These are phyloP conservation scores for Periglandula ipomoeae DNA, from an alignment of 2,329 filamentous ascomycete species.

Conservation along the genomic window DNA sequence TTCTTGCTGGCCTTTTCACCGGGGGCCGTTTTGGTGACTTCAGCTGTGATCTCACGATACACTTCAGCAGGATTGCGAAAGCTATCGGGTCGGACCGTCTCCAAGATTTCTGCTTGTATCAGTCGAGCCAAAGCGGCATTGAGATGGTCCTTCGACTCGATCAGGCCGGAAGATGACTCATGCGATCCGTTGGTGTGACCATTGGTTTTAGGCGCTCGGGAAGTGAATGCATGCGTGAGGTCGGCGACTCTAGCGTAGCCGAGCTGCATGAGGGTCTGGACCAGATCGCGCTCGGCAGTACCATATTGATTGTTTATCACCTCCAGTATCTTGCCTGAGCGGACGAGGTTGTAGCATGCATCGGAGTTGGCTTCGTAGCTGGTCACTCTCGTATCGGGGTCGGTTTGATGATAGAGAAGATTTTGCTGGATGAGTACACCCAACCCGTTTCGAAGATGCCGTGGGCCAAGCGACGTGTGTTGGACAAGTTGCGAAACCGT, in stretches of 20 bases:
- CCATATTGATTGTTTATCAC: conserved; percentile 68
- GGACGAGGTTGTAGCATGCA: conserved; percentile 72
- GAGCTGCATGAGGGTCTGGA: conserved; percentile 65
- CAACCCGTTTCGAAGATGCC: conserved; percentile 72
- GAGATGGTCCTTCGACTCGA: conserved; percentile 38
- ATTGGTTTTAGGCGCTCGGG: conserved; percentile 26
- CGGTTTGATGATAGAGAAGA: conserved; percentile 65
- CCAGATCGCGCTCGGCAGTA: conserved; percentile 60
- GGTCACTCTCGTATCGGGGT: conserved; percentile 51
- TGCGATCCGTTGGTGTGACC: conserved; percentile 25
- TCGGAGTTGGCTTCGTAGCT: conserved; percentile 78
- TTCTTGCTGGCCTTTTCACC: conserved; percentile 46
- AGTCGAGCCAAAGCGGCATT: conserved; percentile 43
- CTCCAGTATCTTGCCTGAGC: conserved; percentile 72
- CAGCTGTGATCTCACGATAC: conserved; percentile 51
- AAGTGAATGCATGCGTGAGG: conserved; percentile 53
- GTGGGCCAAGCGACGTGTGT: conserved; percentile 62
- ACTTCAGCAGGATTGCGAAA: conserved; percentile 55
- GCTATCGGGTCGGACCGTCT: conserved; percentile 48
- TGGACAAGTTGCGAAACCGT: conserved; percentile 59
- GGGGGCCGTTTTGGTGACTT: conserved; percentile 42
- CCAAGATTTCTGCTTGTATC: conserved; percentile 58
- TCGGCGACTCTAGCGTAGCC: conserved; percentile 69
- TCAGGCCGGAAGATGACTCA: conserved; percentile 23
- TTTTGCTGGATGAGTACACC: conserved; percentile 83